Evolutionary conservation across 257 asterid species (phyloP).

Genomic region (Lavandula angustifolia): DNA sequence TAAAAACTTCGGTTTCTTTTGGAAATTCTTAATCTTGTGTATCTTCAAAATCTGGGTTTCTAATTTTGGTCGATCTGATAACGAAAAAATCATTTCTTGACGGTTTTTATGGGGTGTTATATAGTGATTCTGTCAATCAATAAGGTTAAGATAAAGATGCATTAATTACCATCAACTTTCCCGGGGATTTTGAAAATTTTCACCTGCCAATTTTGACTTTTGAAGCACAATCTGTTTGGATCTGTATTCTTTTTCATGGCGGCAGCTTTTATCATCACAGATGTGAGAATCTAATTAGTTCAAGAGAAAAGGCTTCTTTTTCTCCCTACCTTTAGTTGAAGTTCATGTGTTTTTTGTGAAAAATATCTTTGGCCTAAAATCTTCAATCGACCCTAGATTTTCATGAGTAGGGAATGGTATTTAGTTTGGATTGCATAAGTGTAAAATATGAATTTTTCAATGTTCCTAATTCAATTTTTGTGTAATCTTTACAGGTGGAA

Average conservation of each 20-base stretch:
- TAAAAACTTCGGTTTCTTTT: neutral
- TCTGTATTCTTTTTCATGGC: slow-evolving; percentile 30
- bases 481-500: slow-evolving; percentile 29
- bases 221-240: slow-evolving; percentile 29
- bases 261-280: slow-evolving; percentile 29
- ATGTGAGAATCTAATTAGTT: slow-evolving; percentile 28
- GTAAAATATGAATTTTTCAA: slow-evolving; percentile 9
- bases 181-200: slow-evolving; percentile 28
- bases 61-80: slow-evolving; percentile 33
- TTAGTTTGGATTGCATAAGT: neutral
- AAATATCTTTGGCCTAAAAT: neutral
- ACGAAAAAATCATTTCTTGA: slow-evolving; percentile 6
- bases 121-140: neutral
- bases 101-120: neutral
- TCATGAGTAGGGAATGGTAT: no score
- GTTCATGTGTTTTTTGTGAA: slow-evolving; percentile 39
- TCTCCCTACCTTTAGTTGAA: slow-evolving; percentile 29
- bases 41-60: slow-evolving; percentile 10
- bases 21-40: neutral
- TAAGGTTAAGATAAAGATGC: neutral
- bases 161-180: slow-evolving; percentile 13
- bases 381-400: slow-evolving; percentile 5
- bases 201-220: slow-evolving; percentile 18
- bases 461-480: slow-evolving; percentile 15
- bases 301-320: slow-evolving; percentile 26